Conservation (phyloP, 1,139 yeast genomes). For the Yamadazyma trypodendri region DNA sequence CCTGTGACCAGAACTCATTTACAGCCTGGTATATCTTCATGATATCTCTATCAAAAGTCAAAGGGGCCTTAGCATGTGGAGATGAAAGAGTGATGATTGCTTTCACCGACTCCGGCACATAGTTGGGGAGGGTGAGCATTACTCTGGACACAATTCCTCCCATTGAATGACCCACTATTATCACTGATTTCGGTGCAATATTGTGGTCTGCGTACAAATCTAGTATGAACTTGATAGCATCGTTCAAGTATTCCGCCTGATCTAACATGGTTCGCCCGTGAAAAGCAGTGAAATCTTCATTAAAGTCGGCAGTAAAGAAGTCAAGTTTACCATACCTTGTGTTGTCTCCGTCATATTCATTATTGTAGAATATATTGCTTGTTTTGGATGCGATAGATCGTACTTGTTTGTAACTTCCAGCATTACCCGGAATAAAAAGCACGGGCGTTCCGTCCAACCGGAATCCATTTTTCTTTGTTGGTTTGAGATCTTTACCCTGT, state of each 20-base stretch:
- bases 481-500: slow-evolving; percentile 64
- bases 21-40: slow-evolving; percentile 69
- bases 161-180: slow-evolving; percentile 91
- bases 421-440: slow-evolving; percentile 94
- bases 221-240: slow-evolving; percentile 76
- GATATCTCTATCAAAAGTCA: slow-evolving; percentile 92
- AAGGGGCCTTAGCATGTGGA: slow-evolving; percentile 92
- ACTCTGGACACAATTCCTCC: slow-evolving; percentile 92
- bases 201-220: slow-evolving; percentile 50
- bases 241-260: slow-evolving; percentile 91
- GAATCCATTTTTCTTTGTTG: slow-evolving; percentile 36
- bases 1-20: slow-evolving; percentile 68
- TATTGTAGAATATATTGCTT: slow-evolving; percentile 46
- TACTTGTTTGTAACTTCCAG: slow-evolving; percentile 89
- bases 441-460: slow-evolving; percentile 77
- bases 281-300: slow-evolving; percentile 94
- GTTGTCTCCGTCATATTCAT: slow-evolving; percentile 24
- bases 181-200: slow-evolving; percentile 65
- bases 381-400: slow-evolving; percentile 87
- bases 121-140: slow-evolving; percentile 77
- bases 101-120: slow-evolving; percentile 67
- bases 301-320: slow-evolving; percentile 87
- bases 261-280: slow-evolving; percentile 92
- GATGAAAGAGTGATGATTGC: slow-evolving; percentile 86
- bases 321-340: slow-evolving; percentile 51